Conservation (phyloP, 768 basidiomycete species). For the Boletus tomentosulus region DNA sequence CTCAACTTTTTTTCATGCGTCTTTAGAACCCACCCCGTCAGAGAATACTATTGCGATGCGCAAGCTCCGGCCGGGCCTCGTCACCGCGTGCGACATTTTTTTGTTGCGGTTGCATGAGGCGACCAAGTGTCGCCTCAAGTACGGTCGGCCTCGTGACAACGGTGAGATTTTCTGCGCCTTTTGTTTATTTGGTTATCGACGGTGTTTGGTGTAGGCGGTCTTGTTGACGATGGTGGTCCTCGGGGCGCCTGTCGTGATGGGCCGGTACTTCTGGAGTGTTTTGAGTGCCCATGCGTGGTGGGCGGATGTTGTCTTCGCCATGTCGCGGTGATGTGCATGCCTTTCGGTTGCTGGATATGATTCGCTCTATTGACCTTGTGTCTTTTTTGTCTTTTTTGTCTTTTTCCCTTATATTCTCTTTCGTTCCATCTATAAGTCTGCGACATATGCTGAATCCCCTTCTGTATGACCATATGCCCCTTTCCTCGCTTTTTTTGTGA, state of each 20-base stretch:
- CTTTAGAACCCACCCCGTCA: conserved; percentile 31
- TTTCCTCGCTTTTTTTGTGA: background rate
- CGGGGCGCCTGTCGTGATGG: conserved; percentile 15
- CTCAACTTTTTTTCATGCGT: too few relatives aligned
- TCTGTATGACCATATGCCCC: background rate
- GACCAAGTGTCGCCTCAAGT: conserved; percentile 22
- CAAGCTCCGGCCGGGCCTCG: conserved; percentile 17
- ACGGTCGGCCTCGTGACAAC: conserved; percentile 18
- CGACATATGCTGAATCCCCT: background rate
- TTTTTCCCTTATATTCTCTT: too few relatives aligned
- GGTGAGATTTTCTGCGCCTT: background rate
- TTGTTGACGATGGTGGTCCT: conserved; percentile 16
- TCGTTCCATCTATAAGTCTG: too few relatives aligned
- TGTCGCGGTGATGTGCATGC: too few relatives aligned
- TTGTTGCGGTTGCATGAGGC: conserved; percentile 15
- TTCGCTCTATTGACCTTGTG: too few relatives aligned
- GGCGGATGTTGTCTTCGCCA: too few relatives aligned
- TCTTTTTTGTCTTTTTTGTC: too few relatives aligned
- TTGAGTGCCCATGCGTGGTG: conserved; percentile 9
- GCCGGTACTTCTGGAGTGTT: conserved; percentile 15
- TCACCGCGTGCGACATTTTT: conserved; percentile 20
- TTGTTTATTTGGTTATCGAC: background rate
- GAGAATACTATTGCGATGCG: conserved; percentile 19
- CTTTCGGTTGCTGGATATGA: background rate
- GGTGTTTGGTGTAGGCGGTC: conserved; percentile 14